phyloP scores from a whole-genome alignment of 1,139 yeast species.

The Blastobotrys elegans region DNA sequence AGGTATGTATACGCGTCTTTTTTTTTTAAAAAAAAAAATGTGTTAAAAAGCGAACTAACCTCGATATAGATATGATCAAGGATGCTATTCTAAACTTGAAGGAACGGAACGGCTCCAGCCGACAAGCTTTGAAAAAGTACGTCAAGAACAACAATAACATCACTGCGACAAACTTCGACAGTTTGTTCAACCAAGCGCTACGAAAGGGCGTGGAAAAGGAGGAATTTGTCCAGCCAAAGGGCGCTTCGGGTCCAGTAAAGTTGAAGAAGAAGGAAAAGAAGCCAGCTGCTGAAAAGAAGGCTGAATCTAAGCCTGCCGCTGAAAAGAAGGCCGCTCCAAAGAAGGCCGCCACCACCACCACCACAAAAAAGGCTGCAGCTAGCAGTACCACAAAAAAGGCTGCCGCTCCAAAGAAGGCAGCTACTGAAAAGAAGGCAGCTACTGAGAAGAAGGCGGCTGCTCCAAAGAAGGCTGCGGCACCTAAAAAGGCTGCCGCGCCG shows the following conservation, averaged over 20 bases:
- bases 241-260: conserved; percentile 76
- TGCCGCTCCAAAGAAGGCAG: conserved; percentile 24
- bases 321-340: conserved; percentile 25
- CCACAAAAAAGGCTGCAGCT: conserved; percentile 26
- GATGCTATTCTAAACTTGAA: conserved; percentile 65
- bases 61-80: conserved; percentile 67
- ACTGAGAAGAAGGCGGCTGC: conserved; percentile 20
- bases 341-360: conserved; percentile 25
- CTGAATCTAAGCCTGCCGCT: conserved; percentile 20
- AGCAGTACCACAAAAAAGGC: conserved; percentile 27
- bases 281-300: conserved; percentile 24
- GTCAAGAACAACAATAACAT: conserved; percentile 58
- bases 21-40: not conserved
- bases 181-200: conserved; percentile 71
- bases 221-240: conserved; percentile 81
- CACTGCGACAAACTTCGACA: conserved; percentile 61
- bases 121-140: conserved; percentile 73
- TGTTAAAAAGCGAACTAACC: not conserved
- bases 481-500: conserved; percentile 2
- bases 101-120: conserved; percentile 78
- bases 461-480: conserved; percentile 18
- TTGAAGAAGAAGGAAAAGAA: conserved; percentile 43
- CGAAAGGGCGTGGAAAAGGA: conserved; percentile 78
- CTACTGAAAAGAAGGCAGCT: conserved; percentile 24
- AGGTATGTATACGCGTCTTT: conserved; percentile 32